Base-by-base conservation (phyloP, 371 early-diverging fungal genomes). In the Saksenaea vasiformis region DNA sequence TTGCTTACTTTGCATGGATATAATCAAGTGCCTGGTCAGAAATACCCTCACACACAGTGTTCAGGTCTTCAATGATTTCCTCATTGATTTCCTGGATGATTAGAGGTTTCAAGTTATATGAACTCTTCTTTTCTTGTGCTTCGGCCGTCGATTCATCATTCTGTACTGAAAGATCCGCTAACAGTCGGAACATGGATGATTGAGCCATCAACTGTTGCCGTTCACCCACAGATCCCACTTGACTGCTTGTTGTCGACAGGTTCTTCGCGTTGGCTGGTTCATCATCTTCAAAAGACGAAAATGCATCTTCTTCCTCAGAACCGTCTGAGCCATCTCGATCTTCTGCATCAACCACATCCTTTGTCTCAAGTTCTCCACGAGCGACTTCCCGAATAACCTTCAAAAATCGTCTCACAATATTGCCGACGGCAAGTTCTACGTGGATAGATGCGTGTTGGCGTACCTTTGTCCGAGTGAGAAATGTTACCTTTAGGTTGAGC, bases 31-130 rank as follows among this genome's bases (percentile, higher is more conserved):
- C 92, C 65, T 91, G 91, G 41, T 79, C 80, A 5, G 95, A 85
- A 67, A 95, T 92, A 51, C 89, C 90, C 54, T 82, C 76, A 64
- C 87, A 85, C 41, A 90, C 82, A 36, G 72, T 84, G 61, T 90
- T 90, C 34, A 93, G 70, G 72, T 95, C 96, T 22, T 90, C 90
- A 60, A 95, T 88, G 55, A 94, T 83, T 65, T 97, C 83, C 57
- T 83, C 97, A 14, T 87, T 84, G 59, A 97, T 87, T 58, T 87
- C 91, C 65, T 94, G 90, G 55, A 93, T 90, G 39, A 97, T 87
- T 53, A 83, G 66, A 24, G 88, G 84, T 62, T 93, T 90, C 66
- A 93, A 70, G 37, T 80, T 73, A 61, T 75, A 74, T 26, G 73
- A 62, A 55, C 64, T 66, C 39, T 69, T 71, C 28, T 71, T 70